Evolutionary conservation across 257 asterid species (phyloP), one percentile per base, ranked within the genome.

Genomic region (Solanum virginianum): DNA sequence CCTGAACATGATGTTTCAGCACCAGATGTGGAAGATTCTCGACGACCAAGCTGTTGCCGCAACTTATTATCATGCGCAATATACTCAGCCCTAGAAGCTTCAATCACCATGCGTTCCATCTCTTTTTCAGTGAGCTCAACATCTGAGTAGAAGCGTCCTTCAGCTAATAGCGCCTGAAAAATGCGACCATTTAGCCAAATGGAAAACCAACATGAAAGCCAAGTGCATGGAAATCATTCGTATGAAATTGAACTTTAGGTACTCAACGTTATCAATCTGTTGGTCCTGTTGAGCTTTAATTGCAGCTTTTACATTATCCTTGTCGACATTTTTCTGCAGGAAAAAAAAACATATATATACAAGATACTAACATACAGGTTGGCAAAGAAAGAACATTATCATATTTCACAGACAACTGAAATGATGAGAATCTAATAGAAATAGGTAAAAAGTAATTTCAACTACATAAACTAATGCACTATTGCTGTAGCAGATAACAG

Each of bases 1-100:
- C 98, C 96, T 80, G 99, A 97, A 66, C 98, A 97, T 43, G 99
- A 97, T 79, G 99, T 98, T 81, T 95, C 99, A 7, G 99, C 98
- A 68, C 90, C 85, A 63, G 99, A 97, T 82, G 98, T 92, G 4
- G 99, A 94, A 4, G 99, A 94, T 81, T 95, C 98, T 89, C 91
- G 87, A 51, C 55, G 90, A 69, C 93, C 88, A 20, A 89, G 82
- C 86, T 91, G 97, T 54, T 90, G 96, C 89, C 90, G 92, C 87
- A 92, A 91, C 86, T 88, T 90, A 88, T 88, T 90, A 88, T 93
- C 92, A 39, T 88, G 92, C 6, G 97, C 90, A 83, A 94, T 87
- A 89, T 95, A 96, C 86, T 96, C 99, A 0, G 94, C 95, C 92
- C 98, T 93, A 60, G 98, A 96, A 88, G 97, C 97, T 90, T 93